These are phyloP conservation scores for Bisporella sp. DNA, from an alignment of 2,329 filamentous ascomycete species.

Conservation along the genomic window DNA sequence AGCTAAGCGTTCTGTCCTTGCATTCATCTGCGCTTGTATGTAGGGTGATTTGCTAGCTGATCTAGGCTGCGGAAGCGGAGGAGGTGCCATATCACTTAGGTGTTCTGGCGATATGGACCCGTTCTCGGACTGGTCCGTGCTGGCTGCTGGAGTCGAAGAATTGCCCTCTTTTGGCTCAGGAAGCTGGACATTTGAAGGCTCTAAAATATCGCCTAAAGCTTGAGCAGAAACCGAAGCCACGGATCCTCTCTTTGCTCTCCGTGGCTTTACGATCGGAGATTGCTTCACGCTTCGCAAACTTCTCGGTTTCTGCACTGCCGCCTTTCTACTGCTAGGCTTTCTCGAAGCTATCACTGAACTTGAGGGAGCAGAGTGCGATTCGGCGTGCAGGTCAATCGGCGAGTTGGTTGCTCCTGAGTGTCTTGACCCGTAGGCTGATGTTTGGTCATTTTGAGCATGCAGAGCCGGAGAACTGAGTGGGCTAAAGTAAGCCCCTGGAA, in stretches of 20 bases:
- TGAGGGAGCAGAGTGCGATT: slow-evolving; percentile 20
- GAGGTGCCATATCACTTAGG: slow-evolving; percentile 59
- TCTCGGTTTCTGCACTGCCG: slow-evolving; percentile 16
- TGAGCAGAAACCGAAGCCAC: slow-evolving; percentile 36
- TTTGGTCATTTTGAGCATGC: slow-evolving; percentile 59
- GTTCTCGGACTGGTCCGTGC: slow-evolving; percentile 53
- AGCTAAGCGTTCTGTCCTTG: slow-evolving; percentile 28
- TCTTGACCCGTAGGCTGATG: slow-evolving; percentile 30
- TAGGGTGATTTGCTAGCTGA: slow-evolving; percentile 63
- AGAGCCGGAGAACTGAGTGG: slow-evolving; percentile 76
- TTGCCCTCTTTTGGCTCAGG: slow-evolving; percentile 32
- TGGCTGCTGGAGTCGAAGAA: slow-evolving; percentile 19
- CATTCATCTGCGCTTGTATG: slow-evolving; percentile 46
- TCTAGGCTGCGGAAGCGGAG: slow-evolving; percentile 53
- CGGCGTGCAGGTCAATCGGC: slow-evolving; percentile 24
- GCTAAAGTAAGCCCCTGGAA: slow-evolving; percentile 72
- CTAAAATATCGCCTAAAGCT: slow-evolving; percentile 29
- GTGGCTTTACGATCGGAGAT: slow-evolving; percentile 33
- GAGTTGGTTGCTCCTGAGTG: slow-evolving; percentile 29
- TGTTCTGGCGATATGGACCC: slow-evolving; percentile 58
- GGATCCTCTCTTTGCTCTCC: slow-evolving; percentile 36
- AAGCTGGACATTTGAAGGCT: slow-evolving; percentile 25
- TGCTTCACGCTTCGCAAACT: slow-evolving; percentile 27
- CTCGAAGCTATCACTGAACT: slow-evolving; percentile 15
- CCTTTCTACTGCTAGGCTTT: slow-evolving; percentile 18